Percentiles rank a stretch among this genome's conserved stretches.
These are phyloP conservation scores for Metarhizium rileyi DNA, from an alignment of 2,329 filamentous ascomycete genomes.

Conservation along the genomic window DNA sequence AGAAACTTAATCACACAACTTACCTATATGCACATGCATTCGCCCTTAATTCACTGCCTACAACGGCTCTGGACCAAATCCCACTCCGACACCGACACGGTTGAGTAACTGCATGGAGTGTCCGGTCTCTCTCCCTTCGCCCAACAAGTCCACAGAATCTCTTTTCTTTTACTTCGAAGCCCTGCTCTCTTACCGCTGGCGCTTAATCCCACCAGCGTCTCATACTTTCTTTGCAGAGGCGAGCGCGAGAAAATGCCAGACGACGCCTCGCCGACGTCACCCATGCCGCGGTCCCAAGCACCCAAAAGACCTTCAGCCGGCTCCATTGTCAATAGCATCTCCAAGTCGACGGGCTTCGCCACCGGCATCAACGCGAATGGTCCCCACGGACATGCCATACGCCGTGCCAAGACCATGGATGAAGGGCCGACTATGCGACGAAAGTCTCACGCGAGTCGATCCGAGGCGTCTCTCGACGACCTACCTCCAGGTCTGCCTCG, in stretches of 20 bases:
- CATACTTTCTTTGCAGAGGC: conserved; percentile 1
- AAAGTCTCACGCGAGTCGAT: conserved; percentile 10
- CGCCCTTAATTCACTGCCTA: too few relatives aligned
- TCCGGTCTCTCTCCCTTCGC: background rate
- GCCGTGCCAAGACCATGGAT: conserved; percentile 31
- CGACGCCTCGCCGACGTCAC: conserved; percentile 3
- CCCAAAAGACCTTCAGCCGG: conserved; percentile 5
- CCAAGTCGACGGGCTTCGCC: conserved; percentile 7
- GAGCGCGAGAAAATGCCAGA: conserved; percentile 10
- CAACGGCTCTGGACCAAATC: too few relatives aligned
- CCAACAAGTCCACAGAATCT: too few relatives aligned
- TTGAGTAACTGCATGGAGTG: too few relatives aligned
- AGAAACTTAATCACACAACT: too few relatives aligned
- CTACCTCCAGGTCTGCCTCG: conserved; percentile 32
- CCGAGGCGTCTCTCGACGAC: conserved; percentile 19
- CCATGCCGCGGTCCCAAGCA: conserved; percentile 6
- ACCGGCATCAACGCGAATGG: conserved; percentile 5
- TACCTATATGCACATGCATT: too few relatives aligned
- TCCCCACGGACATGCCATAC: conserved; percentile 27
- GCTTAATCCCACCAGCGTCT: background rate
- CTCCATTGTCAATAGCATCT: background rate
- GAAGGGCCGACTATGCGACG: conserved; percentile 17
- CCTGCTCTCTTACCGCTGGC: background rate
- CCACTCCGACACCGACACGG: too few relatives aligned
- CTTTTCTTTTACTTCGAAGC: too few relatives aligned